Evolutionary conservation across 2,329 filamentous ascomycete genomes (phyloP).

Genomic region (Penicillium brevicompactum): DNA sequence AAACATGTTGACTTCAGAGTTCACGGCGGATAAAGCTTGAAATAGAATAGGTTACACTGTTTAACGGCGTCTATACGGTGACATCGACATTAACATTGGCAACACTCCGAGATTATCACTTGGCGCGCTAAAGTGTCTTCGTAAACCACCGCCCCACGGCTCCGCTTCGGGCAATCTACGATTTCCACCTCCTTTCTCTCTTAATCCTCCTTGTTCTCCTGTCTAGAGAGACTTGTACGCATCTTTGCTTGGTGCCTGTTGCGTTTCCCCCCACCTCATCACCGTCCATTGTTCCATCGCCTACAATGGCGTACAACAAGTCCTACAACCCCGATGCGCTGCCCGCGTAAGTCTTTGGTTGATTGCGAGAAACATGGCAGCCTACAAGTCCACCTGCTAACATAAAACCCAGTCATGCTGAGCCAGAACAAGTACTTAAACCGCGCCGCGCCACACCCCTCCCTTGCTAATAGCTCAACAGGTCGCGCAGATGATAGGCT

Average conservation of each 20-base stretch:
- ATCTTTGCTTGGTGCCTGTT: not conserved
- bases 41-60: not conserved
- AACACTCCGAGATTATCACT: slow-evolving; percentile 3
- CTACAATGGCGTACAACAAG: slow-evolving; percentile 86
- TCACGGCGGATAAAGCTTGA: not conserved
- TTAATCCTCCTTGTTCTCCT: not conserved
- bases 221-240: not conserved
- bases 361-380: not conserved
- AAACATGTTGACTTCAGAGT: too few relatives aligned
- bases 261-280: slow-evolving; percentile 2
- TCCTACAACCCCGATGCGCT: slow-evolving; percentile 93
- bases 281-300: slow-evolving; percentile 27
- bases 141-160: slow-evolving; percentile 26
- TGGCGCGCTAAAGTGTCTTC: slow-evolving; percentile 19
- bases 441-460: not conserved
- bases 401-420: slow-evolving; percentile 62
- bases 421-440: slow-evolving; percentile 66
- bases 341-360: slow-evolving; percentile 68
- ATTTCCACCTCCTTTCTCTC: slow-evolving; percentile 7
- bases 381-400: slow-evolving; percentile 15
- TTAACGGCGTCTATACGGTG: not conserved
- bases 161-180: slow-evolving; percentile 20
- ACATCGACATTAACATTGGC: not conserved
- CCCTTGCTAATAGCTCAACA: slow-evolving; percentile 22
- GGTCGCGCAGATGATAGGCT: slow-evolving; percentile 50